Conservation (phyloP, 1,139 yeast genomes). For the Saccharomycopsis hybrid region DNA sequence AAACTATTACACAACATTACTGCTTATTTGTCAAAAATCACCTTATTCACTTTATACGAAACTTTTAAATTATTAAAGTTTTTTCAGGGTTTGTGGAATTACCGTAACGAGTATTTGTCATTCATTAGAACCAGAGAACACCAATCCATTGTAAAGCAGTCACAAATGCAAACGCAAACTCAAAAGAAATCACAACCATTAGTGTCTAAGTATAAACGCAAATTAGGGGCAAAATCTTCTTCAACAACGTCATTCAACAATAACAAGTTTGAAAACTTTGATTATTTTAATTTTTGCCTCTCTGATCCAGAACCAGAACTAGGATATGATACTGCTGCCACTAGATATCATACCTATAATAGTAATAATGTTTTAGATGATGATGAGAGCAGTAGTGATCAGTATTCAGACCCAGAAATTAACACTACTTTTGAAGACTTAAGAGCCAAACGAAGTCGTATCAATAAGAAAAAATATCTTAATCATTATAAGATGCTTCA, state of each 20-base stretch:
- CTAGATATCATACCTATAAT: too few relatives aligned
- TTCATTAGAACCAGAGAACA: slow-evolving; percentile 12
- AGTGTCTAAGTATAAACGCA: too few relatives aligned
- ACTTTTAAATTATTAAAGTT: slow-evolving; percentile 17
- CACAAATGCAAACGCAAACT: too few relatives aligned
- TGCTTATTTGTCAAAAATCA: slow-evolving; percentile 10
- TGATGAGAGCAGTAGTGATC: slow-evolving; percentile 2
- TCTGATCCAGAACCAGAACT: slow-evolving; percentile 17
- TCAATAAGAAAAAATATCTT: slow-evolving; percentile 7
- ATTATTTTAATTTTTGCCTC: slow-evolving; percentile 13
- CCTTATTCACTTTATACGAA: slow-evolving; percentile 17
- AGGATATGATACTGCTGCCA: too few relatives aligned
- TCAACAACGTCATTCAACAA: neutral
- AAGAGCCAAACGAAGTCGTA: neutral
- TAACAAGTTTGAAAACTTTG: slow-evolving; percentile 18
- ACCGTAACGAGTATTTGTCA: slow-evolving; percentile 16
- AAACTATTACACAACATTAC: slow-evolving; percentile 2
- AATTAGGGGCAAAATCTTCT: too few relatives aligned
- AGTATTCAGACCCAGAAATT: slow-evolving; percentile 19
- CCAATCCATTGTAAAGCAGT: slow-evolving; percentile 4
- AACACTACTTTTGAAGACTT: slow-evolving; percentile 10
- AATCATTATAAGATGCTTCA: slow-evolving; percentile 1
- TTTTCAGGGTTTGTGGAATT: slow-evolving; percentile 19
- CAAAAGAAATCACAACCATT: neutral
- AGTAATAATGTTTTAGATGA: too few relatives aligned